Evolutionary conservation across 805 yeast species (phyloP), one percentile per base, ranked within the genome.

Genomic region (Pichia insulana): DNA sequence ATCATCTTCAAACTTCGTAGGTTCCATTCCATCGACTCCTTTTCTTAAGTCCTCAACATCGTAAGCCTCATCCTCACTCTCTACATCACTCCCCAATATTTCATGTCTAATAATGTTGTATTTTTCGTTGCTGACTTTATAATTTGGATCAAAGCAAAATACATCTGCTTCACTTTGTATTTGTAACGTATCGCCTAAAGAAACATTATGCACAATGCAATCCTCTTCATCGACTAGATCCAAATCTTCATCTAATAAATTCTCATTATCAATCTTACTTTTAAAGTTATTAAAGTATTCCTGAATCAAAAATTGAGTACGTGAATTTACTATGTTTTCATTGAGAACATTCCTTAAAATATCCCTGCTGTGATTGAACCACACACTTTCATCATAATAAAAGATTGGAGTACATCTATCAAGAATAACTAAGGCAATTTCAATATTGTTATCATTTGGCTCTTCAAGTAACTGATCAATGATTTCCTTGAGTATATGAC

Each of bases 171-270:
- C 50, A 38, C 70, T 74, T 20, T 68, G 65, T 2, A 72, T 66
- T 33, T 70, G 64, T 16, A 76, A 55, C 28, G 64, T 61, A 38
- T 73, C 83, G 40, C 75, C 78, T 26, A 83, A 58, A 19, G 70
- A 71, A 4, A 82, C 51, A 39, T 68, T 60, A 54, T 83, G 88
- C 0, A 76, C 68, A 6, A 70, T 61, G 43, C 69, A 70, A 45
- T 81, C 88, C 0, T 76, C 80, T 16, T 75, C 81, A 26, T 76
- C 83, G 0, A 81, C 81, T 37, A 76, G 56, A 57, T 81, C 88
- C 20, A 81, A 62, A 3, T 63, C 76, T 16, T 64, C 62, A 4
- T 62, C 62, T 2, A 80, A 52, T 0, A 61, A 50, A 4, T 71
- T 71, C 32, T 52, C 57, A 2, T 63, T 64, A 13, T 42, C 36